phyloP scores from a whole-genome alignment of 2,329 filamentous ascomycete genomes.

The Aspergillus caelatus region DNA sequence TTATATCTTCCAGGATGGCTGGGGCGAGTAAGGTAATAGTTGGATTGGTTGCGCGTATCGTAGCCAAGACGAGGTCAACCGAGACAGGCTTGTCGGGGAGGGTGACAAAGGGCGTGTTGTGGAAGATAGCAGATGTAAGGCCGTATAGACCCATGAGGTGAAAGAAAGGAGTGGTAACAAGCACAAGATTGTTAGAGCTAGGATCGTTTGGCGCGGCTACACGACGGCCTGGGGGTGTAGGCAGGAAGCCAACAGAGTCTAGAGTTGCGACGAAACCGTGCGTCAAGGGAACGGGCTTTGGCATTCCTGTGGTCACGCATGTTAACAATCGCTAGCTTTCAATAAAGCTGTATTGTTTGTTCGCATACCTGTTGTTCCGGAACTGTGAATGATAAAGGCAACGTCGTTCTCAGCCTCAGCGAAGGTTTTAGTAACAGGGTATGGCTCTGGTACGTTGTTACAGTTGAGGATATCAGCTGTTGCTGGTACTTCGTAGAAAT shows the following conservation, averaged over 20 bases:
- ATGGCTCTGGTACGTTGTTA: background rate
- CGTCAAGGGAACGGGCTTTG: background rate
- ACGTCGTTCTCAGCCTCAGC: conserved; percentile 26
- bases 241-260: background rate
- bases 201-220: background rate
- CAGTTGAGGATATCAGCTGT: background rate
- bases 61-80: conserved; percentile 15
- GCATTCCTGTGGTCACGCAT: background rate
- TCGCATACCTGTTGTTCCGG: background rate
- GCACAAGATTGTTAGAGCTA: conserved; percentile 10
- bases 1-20: conserved; percentile 13
- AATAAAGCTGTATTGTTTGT: background rate
- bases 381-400: conserved; percentile 6
- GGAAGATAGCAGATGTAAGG: conserved; percentile 2
- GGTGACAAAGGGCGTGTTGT: background rate
- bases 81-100: conserved; percentile 15
- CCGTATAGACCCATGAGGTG: conserved; percentile 2
- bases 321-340: background rate
- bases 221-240: background rate
- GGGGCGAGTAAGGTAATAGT: conserved; percentile 21
- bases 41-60: conserved; percentile 16
- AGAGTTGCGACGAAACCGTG: background rate
- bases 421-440: conserved; percentile 21
- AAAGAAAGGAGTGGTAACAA: background rate
- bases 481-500: conserved; percentile 13